These are phyloP conservation scores for Lactifluus volemus DNA, from an alignment of 768 basidiomycete genomes.

Conservation along the genomic window DNA sequence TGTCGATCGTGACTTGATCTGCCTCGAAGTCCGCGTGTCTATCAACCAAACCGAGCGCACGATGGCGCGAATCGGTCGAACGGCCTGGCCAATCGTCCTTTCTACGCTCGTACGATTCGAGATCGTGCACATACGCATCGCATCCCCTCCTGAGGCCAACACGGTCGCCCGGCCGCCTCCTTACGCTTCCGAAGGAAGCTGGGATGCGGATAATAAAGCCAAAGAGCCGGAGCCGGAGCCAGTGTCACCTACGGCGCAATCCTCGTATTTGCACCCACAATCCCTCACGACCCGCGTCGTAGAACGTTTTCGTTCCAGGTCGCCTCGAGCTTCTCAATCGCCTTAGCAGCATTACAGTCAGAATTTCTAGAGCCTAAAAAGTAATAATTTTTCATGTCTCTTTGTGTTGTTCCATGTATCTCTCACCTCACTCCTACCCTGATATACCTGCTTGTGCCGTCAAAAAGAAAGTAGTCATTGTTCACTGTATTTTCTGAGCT, in stretches of 20 bases:
- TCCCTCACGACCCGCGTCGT: slow-evolving; percentile 2
- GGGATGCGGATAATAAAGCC: background rate
- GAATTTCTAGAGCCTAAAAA: background rate
- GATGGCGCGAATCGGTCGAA: slow-evolving; percentile 22
- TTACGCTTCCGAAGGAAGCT: background rate
- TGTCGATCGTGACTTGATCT: slow-evolving; percentile 18
- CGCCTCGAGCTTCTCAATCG: background rate
- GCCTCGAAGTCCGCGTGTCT: slow-evolving; percentile 22
- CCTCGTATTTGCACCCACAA: background rate
- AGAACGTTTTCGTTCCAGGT: background rate
- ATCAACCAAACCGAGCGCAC: slow-evolving; percentile 13
- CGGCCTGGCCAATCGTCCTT: slow-evolving; percentile 23
- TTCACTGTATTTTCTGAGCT: background rate
- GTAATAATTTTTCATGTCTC: background rate
- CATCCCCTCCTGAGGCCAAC: background rate
- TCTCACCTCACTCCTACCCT: background rate
- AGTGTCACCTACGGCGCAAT: background rate
- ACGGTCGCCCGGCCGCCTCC: slow-evolving; percentile 11
- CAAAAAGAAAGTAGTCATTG: background rate
- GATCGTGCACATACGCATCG: slow-evolving; percentile 24
- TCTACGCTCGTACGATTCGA: slow-evolving; percentile 22
- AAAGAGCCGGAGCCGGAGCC: background rate
- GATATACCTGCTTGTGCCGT: background rate
- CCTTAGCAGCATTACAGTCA: background rate
- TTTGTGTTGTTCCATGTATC: background rate